phyloP scores from a whole-genome alignment of 257 asterid genomes.

The Fraxinus anomala region DNA sequence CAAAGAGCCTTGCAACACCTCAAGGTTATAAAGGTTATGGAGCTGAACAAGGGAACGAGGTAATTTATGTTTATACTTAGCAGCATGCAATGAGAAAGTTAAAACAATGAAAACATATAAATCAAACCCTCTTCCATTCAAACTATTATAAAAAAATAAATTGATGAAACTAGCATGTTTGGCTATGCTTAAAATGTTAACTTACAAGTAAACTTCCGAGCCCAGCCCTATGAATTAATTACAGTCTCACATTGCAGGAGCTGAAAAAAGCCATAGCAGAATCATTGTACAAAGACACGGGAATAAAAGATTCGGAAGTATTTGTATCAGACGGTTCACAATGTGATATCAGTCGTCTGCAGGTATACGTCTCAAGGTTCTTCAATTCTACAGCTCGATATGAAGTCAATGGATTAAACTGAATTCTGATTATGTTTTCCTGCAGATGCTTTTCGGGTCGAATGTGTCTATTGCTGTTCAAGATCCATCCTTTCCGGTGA shows the following conservation, averaged over 20 bases:
- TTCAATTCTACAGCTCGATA: neutral
- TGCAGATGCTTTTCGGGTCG: conserved; percentile 84
- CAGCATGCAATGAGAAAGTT: neutral
- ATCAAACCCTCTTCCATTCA: too few species aligned
- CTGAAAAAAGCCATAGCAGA: conserved; percentile 65
- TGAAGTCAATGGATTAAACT: neutral
- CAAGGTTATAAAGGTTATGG: conserved; percentile 84
- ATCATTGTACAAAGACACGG: conserved; percentile 51
- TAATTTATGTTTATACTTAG: conserved; percentile 11
- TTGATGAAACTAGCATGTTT: neutral
- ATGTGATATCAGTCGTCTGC: conserved; percentile 80
- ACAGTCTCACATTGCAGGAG: conserved; percentile 42
- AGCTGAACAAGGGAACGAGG: conserved; percentile 79
- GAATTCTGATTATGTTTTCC: conserved; percentile 19
- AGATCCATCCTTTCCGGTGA: conserved; percentile 86
- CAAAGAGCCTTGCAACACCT: conserved; percentile 62
- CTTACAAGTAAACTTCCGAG: neutral
- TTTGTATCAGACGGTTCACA: conserved; percentile 93
- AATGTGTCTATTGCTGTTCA: conserved; percentile 73
- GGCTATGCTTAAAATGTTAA: neutral
- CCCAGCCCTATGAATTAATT: neutral
- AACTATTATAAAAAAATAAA: neutral
- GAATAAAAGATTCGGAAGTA: conserved; percentile 57
- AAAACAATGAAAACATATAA: too few species aligned
- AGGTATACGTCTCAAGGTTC: conserved; percentile 42